phyloP scores from a whole-genome alignment of 371 early-diverging fungal genomes.

The Catenaria anguillulae region DNA sequence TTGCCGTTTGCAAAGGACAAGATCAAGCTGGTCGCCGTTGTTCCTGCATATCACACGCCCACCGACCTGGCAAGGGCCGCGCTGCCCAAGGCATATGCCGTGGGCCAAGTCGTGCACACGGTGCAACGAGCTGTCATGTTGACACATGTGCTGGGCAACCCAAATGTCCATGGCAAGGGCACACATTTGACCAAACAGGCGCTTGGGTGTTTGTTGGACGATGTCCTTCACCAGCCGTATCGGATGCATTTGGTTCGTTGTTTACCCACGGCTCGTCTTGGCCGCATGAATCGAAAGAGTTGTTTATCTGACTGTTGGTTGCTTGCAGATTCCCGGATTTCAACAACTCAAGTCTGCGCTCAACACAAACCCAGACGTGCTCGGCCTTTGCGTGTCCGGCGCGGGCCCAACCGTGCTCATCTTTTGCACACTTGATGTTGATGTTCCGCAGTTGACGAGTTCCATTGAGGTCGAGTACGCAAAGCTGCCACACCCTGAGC shows the following conservation, averaged over 20 bases:
- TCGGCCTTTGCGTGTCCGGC: constrained; percentile 86
- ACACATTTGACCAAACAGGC: constrained; percentile 25
- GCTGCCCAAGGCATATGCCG: constrained; percentile 57
- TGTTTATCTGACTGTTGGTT: no score
- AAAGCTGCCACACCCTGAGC: not conserved
- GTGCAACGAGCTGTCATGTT: constrained; percentile 83
- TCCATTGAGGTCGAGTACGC: not conserved
- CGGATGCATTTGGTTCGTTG: constrained; percentile 56
- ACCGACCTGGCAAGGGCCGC: constrained; percentile 82
- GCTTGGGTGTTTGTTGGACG: constrained; percentile 82
- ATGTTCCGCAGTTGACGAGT: constrained; percentile 41
- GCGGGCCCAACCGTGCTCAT: constrained; percentile 93
- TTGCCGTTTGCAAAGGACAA: constrained; percentile 40
- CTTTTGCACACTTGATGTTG: constrained; percentile 58
- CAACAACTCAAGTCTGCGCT: constrained; percentile 58
- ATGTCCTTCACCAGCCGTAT: constrained; percentile 87
- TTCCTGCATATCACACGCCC: constrained; percentile 80
- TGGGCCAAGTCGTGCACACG: constrained; percentile 78
- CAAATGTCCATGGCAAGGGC: constrained; percentile 12
- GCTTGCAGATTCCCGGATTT: constrained; percentile 66
- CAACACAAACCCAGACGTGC: constrained; percentile 59
- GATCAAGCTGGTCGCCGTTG: constrained; percentile 67
- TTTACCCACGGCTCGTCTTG: constrained; percentile 1
- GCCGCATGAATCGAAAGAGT: no score
- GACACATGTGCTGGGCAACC: constrained; percentile 50